Evolutionary conservation across 495 filamentous ascomycete species (phyloP).

Genomic region (Cudoniella acicularis): DNA sequence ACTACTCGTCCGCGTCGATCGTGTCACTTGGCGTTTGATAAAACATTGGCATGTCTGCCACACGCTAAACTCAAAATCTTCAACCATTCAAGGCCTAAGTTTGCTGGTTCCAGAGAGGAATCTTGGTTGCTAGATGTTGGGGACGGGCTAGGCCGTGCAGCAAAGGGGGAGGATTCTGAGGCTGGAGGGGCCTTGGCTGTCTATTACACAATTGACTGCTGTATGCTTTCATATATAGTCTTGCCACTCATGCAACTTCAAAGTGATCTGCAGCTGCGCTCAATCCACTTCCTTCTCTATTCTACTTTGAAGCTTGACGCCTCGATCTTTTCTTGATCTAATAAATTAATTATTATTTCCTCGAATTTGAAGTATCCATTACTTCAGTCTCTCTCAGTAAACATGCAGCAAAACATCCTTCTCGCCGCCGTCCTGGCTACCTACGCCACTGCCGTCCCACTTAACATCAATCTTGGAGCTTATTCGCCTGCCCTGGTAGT

Average conservation of each 20-base stretch:
- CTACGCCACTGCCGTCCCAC: constrained; percentile 42
- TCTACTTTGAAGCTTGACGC: constrained; percentile 30
- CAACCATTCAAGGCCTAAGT: constrained; percentile 3
- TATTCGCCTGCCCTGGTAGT: constrained; percentile 56
- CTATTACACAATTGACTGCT: constrained; percentile 10
- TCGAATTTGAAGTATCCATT: not conserved
- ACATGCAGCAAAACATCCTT: constrained; percentile 41
- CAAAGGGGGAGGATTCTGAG: not conserved
- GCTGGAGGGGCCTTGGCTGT: not conserved
- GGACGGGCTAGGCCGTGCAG: constrained; percentile 15
- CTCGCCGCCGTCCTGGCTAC: constrained; percentile 38
- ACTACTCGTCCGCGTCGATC: constrained; percentile 1
- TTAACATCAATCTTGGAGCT: constrained; percentile 59
- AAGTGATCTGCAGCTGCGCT: constrained; percentile 21
- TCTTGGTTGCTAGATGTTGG: not conserved
- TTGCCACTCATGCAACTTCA: not conserved
- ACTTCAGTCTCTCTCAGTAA: constrained; percentile 12
- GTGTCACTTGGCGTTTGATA: constrained; percentile 21
- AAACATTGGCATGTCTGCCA: constrained; percentile 21
- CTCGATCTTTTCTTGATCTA: constrained; percentile 24
- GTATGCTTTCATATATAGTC: constrained; percentile 15
- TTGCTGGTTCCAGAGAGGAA: not conserved
- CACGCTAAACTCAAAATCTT: not conserved
- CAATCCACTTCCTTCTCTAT: constrained; percentile 32
- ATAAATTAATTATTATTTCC: constrained; percentile 26